These are phyloP conservation scores for Rhytidiadelphus loreus DNA, from an alignment of 225 moss, liverwort and hornwort genomes.

Conservation along the genomic window DNA sequence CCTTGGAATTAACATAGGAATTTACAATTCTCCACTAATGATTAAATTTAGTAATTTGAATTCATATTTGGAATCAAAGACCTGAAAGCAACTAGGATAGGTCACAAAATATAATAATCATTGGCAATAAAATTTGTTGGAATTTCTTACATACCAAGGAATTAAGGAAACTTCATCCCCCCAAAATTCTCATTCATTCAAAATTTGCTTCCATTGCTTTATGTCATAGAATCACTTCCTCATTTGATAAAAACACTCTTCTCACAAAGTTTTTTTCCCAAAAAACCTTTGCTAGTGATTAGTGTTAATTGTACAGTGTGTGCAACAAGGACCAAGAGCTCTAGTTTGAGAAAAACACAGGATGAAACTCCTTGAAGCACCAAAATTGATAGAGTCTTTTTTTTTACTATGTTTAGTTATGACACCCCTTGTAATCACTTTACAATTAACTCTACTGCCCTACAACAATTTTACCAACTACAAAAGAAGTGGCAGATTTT, in stretches of 20 bases:
- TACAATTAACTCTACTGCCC: too few species aligned
- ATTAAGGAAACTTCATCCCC: neutral
- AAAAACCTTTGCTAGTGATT: neutral
- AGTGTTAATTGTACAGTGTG: too few species aligned
- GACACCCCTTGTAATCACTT: too few species aligned
- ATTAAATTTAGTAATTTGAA: neutral
- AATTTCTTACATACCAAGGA: rapidly evolving
- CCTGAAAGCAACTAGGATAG: rapidly evolving
- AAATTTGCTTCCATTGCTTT: neutral
- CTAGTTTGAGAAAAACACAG: too few species aligned
- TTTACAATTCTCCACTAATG: rapidly evolving
- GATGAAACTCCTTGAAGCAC: too few species aligned
- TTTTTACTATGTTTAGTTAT: too few species aligned
- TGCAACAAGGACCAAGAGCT: too few species aligned
- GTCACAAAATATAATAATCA: neutral
- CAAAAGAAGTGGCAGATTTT: neutral
- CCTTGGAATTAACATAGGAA: rapidly evolving
- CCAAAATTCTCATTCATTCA: neutral
- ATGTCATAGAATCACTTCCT: too few species aligned
- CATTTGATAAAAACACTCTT: rapidly evolving
- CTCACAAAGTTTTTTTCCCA: too few species aligned
- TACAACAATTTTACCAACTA: neutral
- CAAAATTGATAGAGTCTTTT: too few species aligned
- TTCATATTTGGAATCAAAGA: neutral
- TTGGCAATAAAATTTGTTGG: neutral